Evolutionary conservation across 1,284 basidiomycete species (phyloP).

Genomic region (Heliocybe sulcata): DNA sequence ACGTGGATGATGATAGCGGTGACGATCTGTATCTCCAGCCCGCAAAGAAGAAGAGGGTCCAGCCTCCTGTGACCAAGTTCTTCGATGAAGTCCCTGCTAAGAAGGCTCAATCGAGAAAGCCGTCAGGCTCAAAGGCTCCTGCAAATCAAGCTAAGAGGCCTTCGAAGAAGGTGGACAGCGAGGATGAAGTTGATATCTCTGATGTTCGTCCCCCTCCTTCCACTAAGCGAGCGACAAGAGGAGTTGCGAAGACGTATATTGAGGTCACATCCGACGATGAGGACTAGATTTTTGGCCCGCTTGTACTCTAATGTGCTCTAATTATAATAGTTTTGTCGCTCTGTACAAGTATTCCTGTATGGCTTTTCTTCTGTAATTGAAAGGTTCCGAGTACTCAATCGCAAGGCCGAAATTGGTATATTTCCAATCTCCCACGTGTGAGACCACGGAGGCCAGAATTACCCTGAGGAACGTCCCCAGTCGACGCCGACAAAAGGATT

Average conservation of each 20-base stretch:
- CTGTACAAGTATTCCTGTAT: not conserved
- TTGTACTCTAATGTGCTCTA: slow-evolving; percentile 4
- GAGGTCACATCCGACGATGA: slow-evolving; percentile 42
- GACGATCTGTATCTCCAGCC: slow-evolving; percentile 35
- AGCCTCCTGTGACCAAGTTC: slow-evolving; percentile 49
- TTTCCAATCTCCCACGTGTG: slow-evolving; percentile 6
- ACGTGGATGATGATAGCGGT: slow-evolving; percentile 36
- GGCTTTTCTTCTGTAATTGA: not conserved
- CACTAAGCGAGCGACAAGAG: slow-evolving; percentile 28
- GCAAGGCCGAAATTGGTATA: slow-evolving; percentile 9
- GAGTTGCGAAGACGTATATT: slow-evolving; percentile 33
- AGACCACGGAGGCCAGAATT: not conserved
- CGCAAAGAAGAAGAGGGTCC: slow-evolving; percentile 42
- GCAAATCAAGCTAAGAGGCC: slow-evolving; percentile 36
- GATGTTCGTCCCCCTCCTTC: slow-evolving; percentile 13
- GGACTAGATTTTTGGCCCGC: slow-evolving; percentile 10
- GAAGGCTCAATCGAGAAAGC: slow-evolving; percentile 21
- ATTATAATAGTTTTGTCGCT: not conserved
- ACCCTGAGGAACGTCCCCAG: not conserved
- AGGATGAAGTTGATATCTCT: slow-evolving; percentile 23
- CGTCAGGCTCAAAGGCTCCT: slow-evolving; percentile 26
- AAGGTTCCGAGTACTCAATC: slow-evolving; percentile 10
- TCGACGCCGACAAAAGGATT: not conserved
- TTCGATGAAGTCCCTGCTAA: slow-evolving; percentile 43
- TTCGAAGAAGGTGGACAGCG: slow-evolving; percentile 27